Base-by-base conservation (phyloP, 495 filamentous ascomycete species). In the Trichoderma reesei region DNA sequence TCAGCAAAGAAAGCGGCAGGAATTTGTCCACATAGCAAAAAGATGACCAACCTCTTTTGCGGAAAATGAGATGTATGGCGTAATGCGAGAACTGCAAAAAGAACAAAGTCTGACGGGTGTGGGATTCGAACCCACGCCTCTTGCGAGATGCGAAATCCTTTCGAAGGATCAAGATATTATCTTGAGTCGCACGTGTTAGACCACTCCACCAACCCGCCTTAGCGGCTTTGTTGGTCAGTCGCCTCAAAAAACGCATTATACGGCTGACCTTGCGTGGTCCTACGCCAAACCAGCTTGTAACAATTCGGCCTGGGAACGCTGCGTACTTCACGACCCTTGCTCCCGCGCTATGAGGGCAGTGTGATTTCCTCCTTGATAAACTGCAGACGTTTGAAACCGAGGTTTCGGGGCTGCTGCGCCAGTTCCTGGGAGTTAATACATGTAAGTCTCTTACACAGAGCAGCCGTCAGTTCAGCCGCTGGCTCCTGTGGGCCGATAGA, bases 41-140 rank as follows among this genome's bases (percentile, higher is more conserved):
- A 26, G 26, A 26, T 26, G 26, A 26, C 1, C 26, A 26, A 26
- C 26, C 26, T 0, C 26, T 1, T 26, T 26, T 26, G 26, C 26
- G 1, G 26, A 26, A 26, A 26, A 26, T 26, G 26, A 26, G 26
- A 26, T 26, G 26, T 26, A 26, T 26, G 26, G 26, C 26, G 42
- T 8, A 14, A 46, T 18, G 42, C 11, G 14, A 36, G 14, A 34
- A 56, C 11, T 11, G 26, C 1, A 14, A 56, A 56, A 56, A 34
- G 34, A 34, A 31, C 5, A 54, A 56, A 56, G 51, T 14, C 51
- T 62, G 60, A 62, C 60, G 60, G 34, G 60, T 41, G 60, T 62
- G 60, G 60, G 60, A 62, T 62, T 62, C 60, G 60, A 62, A 62
- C 60, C 60, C 60, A 62, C 60, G 60, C 60, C 60, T 62, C 60